Base-by-base conservation (phyloP, 305 asterid species). In the Plantago rigida region DNA sequence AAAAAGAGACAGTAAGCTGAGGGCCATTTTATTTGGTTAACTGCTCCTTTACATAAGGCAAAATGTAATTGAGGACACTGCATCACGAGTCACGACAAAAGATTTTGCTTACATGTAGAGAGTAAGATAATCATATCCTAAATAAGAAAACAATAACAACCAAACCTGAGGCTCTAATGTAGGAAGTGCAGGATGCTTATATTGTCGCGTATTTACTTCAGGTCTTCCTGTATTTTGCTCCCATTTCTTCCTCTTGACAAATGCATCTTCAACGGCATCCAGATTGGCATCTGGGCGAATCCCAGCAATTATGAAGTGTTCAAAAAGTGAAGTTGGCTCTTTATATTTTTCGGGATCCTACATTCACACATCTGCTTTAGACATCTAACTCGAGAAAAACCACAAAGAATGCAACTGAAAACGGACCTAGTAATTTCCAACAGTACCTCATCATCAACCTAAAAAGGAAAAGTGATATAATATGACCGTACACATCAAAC, bases 231-330 rank as follows among this genome's bases (percentile, higher is more conserved):
- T 77, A 66, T 75, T 84, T 64, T 75, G 67, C 74, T 83, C 97
- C 78, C 77, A 74, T 76, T 87, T 82, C 75, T 78, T 87, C 71
- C 64, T 81, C 74, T 69, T 75, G 64, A 81, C 62, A 75, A 80
- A 85, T 51, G 93, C 87, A 78, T 81, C 89, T 80, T 85, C 98
- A 56, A 83, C 87, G 73, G 63, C 82, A 72, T 82, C 87, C 63
- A 86, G 93, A 75, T 85, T 84, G 71, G 85, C 79, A 67, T 87
- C 85, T 56, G 97, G 96, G 74, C 76, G 94, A 72, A 88, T 84
- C 76, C 97, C 97, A 74, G 71, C 84, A 64, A 90, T 70, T 70
- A 84, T 65, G 68, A 90, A 87, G 81, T 87, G 94, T 74, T 90
- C 97, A 69, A 90, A 86, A 72, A 90, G 84, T 26, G 84, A 68